Evolutionary conservation across 345 rosid genomes (phyloP).

Genomic region (Arabis hirsuta): DNA sequence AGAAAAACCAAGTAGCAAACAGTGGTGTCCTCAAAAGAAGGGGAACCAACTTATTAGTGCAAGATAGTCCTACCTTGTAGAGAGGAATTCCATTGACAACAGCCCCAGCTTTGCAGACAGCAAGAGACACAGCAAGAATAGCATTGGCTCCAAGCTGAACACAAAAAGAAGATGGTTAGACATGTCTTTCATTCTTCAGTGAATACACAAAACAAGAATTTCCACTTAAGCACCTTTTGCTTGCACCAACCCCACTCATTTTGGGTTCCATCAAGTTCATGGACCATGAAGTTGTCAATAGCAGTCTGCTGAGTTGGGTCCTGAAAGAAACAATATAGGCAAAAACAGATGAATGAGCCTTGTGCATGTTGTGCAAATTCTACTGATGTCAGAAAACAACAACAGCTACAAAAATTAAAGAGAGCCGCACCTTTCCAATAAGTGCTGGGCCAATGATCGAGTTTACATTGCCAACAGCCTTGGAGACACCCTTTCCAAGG

Average conservation of each 20-base stretch:
- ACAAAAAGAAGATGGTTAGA: conserved; percentile 6
- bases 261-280: conserved; percentile 90
- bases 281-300: conserved; percentile 92
- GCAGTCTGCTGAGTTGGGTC: conserved; percentile 87
- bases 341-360: neutral
- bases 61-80: conserved; percentile 60
- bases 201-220: neutral
- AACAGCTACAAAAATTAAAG: neutral
- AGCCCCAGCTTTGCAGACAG: conserved; percentile 95
- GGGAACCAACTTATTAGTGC: neutral
- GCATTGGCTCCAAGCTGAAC: conserved; percentile 98
- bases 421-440: conserved; percentile 75
- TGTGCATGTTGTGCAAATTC: neutral
- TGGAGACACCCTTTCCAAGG: conserved; percentile 93
- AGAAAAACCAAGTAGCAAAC: neutral
- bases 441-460: conserved; percentile 80
- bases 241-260: conserved; percentile 99
- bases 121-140: conserved; percentile 93
- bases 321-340: conserved; percentile 41
- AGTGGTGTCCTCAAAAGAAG: neutral
- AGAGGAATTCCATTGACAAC: conserved; percentile 71
- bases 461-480: conserved; percentile 91
- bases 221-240: conserved; percentile 64
- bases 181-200: neutral
- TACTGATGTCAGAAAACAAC: neutral